A percentile compares a stretch with the other conserved stretches of the same genome.
phyloP scores from a whole-genome alignment of 164 flowering plant genomes.

The Magnolia changhungtana region DNA sequence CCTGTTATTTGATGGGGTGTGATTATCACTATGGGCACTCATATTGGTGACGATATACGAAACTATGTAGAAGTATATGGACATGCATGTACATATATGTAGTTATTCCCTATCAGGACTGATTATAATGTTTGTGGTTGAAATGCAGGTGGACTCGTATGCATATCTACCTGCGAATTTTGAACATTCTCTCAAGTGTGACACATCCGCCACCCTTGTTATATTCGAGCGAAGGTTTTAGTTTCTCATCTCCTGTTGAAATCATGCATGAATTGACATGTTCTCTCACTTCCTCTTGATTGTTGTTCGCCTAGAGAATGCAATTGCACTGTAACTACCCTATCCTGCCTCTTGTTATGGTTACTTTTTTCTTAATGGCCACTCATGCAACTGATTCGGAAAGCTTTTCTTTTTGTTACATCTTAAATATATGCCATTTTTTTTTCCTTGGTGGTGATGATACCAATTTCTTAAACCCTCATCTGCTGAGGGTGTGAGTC shows the following conservation, averaged over 20 bases:
- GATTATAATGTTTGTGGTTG: not conserved
- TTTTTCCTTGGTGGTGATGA: not conserved
- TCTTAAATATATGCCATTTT: not conserved
- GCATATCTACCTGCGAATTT: conserved; percentile 84
- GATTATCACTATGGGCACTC: no score
- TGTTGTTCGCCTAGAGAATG: not conserved
- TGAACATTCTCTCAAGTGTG: conserved; percentile 52
- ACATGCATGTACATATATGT: not conserved
- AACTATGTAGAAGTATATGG: not conserved
- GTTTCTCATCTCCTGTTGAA: not conserved
- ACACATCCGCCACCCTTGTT: conserved; percentile 62
- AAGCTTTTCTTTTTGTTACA: not conserved
- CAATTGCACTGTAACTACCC: not conserved
- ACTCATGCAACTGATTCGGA: not conserved
- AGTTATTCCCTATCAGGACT: not conserved
- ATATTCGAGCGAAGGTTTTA: conserved; percentile 81
- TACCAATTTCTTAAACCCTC: no score
- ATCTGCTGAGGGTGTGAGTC: no score
- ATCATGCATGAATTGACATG: not conserved
- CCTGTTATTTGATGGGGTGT: no score
- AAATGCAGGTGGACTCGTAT: conserved; percentile 82
- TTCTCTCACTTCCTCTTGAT: not conserved
- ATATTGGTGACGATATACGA: no score
- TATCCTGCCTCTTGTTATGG: not conserved
- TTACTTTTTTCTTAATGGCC: not conserved